phyloP scores from a whole-genome alignment of 441 rosid genomes.

The Syzygium syzygioides region DNA sequence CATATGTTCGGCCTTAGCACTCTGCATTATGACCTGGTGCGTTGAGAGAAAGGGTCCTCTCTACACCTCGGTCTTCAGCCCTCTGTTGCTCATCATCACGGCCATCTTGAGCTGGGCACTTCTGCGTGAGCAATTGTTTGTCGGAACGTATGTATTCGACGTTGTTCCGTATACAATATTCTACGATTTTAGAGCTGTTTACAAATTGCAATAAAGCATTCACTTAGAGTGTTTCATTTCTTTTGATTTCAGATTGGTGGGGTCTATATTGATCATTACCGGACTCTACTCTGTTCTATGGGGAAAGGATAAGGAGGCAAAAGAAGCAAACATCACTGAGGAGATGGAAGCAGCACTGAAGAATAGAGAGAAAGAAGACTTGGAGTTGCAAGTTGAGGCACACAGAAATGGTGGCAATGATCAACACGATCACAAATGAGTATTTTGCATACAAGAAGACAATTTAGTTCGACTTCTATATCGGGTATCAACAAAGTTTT shows the following conservation, averaged over 20 bases:
- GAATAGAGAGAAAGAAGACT: not conserved
- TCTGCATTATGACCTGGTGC: conserved; percentile 56
- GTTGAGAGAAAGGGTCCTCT: conserved; percentile 79
- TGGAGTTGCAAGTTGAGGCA: not conserved
- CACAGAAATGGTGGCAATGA: not conserved
- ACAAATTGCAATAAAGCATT: not conserved
- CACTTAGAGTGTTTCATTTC: not conserved
- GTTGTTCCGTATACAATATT: not conserved
- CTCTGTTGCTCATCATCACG: conserved; percentile 63
- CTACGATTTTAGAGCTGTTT: not conserved
- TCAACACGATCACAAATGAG: not conserved
- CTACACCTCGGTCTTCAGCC: conserved; percentile 78
- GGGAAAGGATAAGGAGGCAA: conserved; percentile 74
- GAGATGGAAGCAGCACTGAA: conserved; percentile 5
- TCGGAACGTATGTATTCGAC: conserved; percentile 60
- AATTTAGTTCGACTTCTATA: not conserved
- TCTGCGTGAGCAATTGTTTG: conserved; percentile 68
- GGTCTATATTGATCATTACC: conserved; percentile 58
- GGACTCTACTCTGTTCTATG: conserved; percentile 81
- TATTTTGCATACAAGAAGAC: not conserved
- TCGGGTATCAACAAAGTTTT: not conserved
- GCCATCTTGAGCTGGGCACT: conserved; percentile 83
- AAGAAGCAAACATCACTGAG: not conserved
- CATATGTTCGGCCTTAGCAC: conserved; percentile 64
- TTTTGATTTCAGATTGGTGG: conserved; percentile 38